Base-by-base conservation (phyloP, 176 grass and related monocot species). In the Cenchrus purpureus region DNA sequence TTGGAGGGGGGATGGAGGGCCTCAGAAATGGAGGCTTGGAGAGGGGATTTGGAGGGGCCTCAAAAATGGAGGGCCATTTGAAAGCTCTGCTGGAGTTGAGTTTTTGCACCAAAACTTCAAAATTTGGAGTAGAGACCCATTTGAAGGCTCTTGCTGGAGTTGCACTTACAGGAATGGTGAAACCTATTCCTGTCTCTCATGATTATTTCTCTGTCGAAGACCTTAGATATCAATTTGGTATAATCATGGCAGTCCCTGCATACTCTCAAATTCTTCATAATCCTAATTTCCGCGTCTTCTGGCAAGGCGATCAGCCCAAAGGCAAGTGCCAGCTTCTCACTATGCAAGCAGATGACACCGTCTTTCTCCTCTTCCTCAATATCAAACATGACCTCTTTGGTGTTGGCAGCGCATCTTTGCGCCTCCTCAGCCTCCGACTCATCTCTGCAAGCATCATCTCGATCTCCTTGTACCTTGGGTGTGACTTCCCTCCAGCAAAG, bases 281-380 rank as follows among this genome's bases (percentile, higher is more conserved):
- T 92, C 58, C 87, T 89, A 29, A 98, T 88, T 34, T 73, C 73
- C 5, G 25, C 44, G 20, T 79, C 77, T 74, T 93, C 82, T n/a
- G 87, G 87, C 42, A 90, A 67, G 1, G 5, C 59, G 34, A 92
- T 86, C 69, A 94, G 46, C 44, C 92, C 88, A 55, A 92, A 92
- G 19, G 94, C 92, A 68, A 97, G 80, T 31, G 90, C 90, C 43
- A 94, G 60, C 87, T 92, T 94, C 86, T 90, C 92, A 46, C 86
- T 92, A 12, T 97, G 92, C 88, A 87, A 89, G 76, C 85, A 80
- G 22, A 94, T 76, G 0, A 81, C 94, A 50, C 68, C 73, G 75
- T 97, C 92, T 85, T 94, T 94, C 83, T 97, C 94, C 75, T 97
- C 92, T 87, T 97, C 94, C 81, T 97, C 90, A 8, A 97, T 92